phyloP scores from a whole-genome alignment of 169 alveolate species.

The Plasmodium cynomolgi region DNA sequence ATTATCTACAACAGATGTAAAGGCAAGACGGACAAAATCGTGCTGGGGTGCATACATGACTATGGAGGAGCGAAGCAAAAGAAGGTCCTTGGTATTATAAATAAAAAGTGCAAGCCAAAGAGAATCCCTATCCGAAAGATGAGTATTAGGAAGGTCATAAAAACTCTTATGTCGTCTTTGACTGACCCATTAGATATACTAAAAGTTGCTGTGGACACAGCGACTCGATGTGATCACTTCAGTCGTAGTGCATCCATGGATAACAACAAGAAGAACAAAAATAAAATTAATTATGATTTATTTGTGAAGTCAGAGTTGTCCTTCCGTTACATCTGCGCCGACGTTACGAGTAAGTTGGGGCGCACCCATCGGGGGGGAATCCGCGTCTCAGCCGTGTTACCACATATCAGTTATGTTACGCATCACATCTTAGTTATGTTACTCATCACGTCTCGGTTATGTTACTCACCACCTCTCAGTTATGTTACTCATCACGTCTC shows the following conservation, averaged over 20 bases:
- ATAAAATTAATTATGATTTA: conserved; percentile 29
- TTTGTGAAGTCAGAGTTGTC: conserved; percentile 63
- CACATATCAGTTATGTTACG: no score
- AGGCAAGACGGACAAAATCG: conserved; percentile 23
- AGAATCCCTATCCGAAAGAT: conserved; percentile 31
- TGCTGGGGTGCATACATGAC: conserved; percentile 51
- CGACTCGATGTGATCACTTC: conserved; percentile 78
- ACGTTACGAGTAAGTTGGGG: conserved; percentile 32
- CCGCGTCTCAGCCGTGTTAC: no score
- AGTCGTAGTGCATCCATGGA: neutral
- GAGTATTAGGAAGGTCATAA: conserved; percentile 67
- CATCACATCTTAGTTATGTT: no score
- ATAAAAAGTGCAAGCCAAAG: conserved; percentile 74
- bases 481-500: no score
- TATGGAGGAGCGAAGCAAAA: conserved; percentile 36
- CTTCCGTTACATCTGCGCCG: conserved; percentile 50
- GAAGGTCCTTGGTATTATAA: conserved; percentile 11
- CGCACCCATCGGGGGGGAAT: neutral
- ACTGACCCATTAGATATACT: conserved; percentile 82
- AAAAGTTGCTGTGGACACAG: conserved; percentile 80
- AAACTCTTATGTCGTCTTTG: conserved; percentile 77
- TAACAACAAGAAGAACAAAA: neutral
- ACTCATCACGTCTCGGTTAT: no score
- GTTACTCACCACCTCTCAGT: no score
- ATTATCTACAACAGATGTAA: conserved; percentile 24